These are phyloP conservation scores for Penicillium pancosmium DNA, from an alignment of 495 filamentous ascomycete species.

Conservation along the genomic window DNA sequence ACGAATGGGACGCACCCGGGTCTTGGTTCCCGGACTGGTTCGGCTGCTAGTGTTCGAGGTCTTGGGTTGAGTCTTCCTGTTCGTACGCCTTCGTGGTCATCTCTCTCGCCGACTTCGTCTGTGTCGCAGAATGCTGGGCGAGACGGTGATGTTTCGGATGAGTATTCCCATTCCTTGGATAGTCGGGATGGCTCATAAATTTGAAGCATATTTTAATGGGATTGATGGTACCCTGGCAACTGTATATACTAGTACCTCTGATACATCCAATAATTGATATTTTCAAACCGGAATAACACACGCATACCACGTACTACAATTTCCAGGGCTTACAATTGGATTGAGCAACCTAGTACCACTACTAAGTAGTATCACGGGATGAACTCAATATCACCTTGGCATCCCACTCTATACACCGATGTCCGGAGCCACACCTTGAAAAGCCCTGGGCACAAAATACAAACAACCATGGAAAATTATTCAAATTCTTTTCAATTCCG, in stretches of 20 bases:
- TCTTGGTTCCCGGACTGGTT: conserved; percentile 27
- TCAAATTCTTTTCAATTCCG: not conserved
- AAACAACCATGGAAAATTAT: too few species aligned
- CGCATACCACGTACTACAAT: too few species aligned
- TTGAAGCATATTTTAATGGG: not conserved
- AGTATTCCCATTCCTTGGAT: conserved; percentile 19
- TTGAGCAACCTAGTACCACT: not conserved
- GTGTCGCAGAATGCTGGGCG: conserved; percentile 27
- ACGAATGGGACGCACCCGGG: conserved; percentile 27
- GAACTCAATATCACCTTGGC: too few species aligned
- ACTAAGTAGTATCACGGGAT: not conserved
- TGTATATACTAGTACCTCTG: not conserved
- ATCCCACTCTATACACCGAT: too few species aligned
- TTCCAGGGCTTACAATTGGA: not conserved
- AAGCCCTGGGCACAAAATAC: too few species aligned
- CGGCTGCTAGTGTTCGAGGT: conserved; percentile 39
- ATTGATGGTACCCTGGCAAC: conserved; percentile 2
- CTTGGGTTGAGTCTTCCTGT: conserved; percentile 41
- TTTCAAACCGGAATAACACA: not conserved
- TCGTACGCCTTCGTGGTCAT: conserved; percentile 42
- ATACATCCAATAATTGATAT: not conserved
- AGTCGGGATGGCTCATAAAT: conserved; percentile 20
- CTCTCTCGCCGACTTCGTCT: conserved; percentile 38
- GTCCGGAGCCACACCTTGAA: too few species aligned
- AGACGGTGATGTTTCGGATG: conserved; percentile 28